These are phyloP conservation scores for Phytophthora palmivora DNA, from an alignment of 352 stramenopile species.

Conservation along the genomic window DNA sequence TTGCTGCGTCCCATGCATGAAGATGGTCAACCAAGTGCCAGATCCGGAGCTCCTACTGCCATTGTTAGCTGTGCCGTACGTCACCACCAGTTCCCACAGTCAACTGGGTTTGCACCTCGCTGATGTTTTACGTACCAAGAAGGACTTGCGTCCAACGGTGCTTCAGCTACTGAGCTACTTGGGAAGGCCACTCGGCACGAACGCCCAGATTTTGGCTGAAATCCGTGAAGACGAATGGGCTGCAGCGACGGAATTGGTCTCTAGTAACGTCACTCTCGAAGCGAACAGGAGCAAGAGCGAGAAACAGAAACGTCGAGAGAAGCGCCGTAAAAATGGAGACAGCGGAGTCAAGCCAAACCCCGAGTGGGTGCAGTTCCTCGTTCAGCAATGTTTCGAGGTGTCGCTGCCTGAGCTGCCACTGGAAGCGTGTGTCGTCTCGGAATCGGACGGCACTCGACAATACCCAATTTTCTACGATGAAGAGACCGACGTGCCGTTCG, in stretches of 20 bases:
- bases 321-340: constrained; percentile 24
- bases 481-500: constrained; percentile 35
- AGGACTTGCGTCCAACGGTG: constrained; percentile 39
- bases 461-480: constrained; percentile 63
- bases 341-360: constrained; percentile 24
- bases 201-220: constrained; percentile 34
- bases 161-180: constrained; percentile 48
- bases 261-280: constrained; percentile 11
- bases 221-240: constrained; percentile 52
- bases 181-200: constrained; percentile 28
- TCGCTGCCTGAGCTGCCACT: constrained; percentile 45
- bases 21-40: constrained; percentile 59
- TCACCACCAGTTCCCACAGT: constrained; percentile 38
- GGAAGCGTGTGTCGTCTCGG: constrained; percentile 51
- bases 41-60: constrained; percentile 45
- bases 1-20: constrained; percentile 51
- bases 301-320: constrained; percentile 25
- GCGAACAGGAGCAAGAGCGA: constrained; percentile 18
- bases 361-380: constrained; percentile 51
- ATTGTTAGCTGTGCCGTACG: constrained; percentile 38
- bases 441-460: constrained; percentile 42
- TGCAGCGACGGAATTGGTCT: constrained; percentile 28
- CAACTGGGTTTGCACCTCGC: constrained; percentile 57
- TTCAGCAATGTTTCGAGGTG: constrained; percentile 74
- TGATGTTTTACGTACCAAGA: constrained; percentile 43